phyloP scores from a whole-genome alignment of 352 stramenopile species.

The Phytophthora multivora region DNA sequence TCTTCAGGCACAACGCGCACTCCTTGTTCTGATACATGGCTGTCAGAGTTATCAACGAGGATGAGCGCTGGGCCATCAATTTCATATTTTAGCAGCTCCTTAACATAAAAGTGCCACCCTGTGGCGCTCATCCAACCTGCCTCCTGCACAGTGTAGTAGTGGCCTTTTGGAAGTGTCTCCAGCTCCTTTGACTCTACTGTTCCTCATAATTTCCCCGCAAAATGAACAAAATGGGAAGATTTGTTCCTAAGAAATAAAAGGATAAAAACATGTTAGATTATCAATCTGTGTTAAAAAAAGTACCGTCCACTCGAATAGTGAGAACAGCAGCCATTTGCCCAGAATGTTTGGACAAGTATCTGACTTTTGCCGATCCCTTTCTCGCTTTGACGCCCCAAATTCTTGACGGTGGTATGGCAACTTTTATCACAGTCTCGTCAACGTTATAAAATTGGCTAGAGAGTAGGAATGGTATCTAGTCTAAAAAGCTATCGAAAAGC shows the following conservation, averaged over 20 bases:
- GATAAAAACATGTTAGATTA: no score
- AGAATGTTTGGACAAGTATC: background rate
- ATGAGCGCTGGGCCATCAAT: slow-evolving; percentile 15
- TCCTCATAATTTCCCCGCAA: background rate
- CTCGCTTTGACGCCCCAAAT: background rate
- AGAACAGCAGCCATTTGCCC: background rate
- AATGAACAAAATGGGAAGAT: background rate
- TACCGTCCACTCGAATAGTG: background rate
- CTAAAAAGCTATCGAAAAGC: background rate
- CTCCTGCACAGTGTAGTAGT: background rate
- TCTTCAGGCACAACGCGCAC: slow-evolving; percentile 17
- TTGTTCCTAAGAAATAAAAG: no score
- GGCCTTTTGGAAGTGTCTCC: background rate
- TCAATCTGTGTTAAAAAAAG: no score
- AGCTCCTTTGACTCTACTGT: background rate
- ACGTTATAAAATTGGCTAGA: background rate
- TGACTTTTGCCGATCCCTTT: background rate
- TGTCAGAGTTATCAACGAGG: slow-evolving; percentile 26
- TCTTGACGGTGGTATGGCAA: background rate
- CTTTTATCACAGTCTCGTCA: background rate
- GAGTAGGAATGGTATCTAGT: background rate
- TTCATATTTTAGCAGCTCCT: slow-evolving; percentile 16
- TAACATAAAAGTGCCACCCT: slow-evolving; percentile 1
- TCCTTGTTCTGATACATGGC: slow-evolving; percentile 23
- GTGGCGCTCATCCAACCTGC: no score